Conservation (phyloP, 2,329 filamentous ascomycete genomes). For the Neonectria faginata region DNA sequence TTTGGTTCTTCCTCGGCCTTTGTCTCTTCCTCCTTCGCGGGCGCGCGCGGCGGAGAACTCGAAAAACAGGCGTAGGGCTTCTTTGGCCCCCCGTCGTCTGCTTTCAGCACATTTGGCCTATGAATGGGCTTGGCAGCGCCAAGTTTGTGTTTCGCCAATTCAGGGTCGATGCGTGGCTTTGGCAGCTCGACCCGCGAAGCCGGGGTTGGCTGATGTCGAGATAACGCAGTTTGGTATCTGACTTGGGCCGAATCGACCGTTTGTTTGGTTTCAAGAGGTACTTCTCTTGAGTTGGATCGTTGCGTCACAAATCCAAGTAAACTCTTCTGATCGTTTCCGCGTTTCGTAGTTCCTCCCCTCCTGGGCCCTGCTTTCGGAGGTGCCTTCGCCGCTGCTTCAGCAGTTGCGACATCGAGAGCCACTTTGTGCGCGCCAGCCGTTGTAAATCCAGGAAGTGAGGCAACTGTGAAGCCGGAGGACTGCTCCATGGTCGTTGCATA, state of each 20-base stretch:
- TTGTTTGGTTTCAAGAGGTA: constrained; percentile 28
- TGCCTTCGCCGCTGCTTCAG: constrained; percentile 34
- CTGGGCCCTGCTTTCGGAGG: constrained; percentile 36
- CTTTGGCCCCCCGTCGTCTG: constrained; percentile 46
- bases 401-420: constrained; percentile 46
- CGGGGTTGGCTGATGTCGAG: constrained; percentile 35
- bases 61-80: constrained; percentile 69
- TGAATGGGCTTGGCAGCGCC: constrained; percentile 50
- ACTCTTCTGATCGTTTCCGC: constrained; percentile 55
- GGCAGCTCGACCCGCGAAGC: constrained; percentile 17
- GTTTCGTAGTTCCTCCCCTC: constrained; percentile 48
- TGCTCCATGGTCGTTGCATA: constrained; percentile 73
- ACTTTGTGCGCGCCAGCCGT: constrained; percentile 68
- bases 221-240: constrained; percentile 45
- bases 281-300: constrained; percentile 30
- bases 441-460: constrained; percentile 70
- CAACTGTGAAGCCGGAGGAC: constrained; percentile 68
- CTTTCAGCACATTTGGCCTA: constrained; percentile 48
- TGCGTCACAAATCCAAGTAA: constrained; percentile 56
- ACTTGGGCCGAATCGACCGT: constrained; percentile 33
- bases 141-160: constrained; percentile 56
- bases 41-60: constrained; percentile 62
- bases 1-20: constrained; percentile 43
- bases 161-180: constrained; percentile 46
- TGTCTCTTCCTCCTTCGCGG: constrained; percentile 39